A percentile compares a stretch with the other conserved stretches of the same genome.
Evolutionary conservation across 768 basidiomycete species (phyloP).

Genomic region (Asterophora lycoperdoides): DNA sequence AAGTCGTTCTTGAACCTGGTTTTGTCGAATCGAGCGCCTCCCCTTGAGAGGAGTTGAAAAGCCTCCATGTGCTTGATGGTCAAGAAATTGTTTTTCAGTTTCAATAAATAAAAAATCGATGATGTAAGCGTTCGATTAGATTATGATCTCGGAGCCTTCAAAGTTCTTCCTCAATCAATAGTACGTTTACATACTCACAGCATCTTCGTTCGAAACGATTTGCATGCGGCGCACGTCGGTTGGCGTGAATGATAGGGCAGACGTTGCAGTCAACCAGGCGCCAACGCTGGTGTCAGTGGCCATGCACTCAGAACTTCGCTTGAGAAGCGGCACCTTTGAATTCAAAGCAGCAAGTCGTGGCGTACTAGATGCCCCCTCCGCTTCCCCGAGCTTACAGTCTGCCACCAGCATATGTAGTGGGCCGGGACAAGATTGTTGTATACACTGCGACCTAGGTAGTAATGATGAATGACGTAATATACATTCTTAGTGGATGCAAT

Average conservation of each 20-base stretch:
- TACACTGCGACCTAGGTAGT: too few relatives aligned
- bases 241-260: constrained; percentile 56
- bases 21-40: constrained; percentile 81
- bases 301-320: constrained; percentile 48
- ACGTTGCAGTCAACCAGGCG: constrained; percentile 51
- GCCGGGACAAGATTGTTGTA: constrained; percentile 59
- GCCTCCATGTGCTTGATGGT: constrained; percentile 57
- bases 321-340: constrained; percentile 46
- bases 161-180: too few relatives aligned
- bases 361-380: background rate
- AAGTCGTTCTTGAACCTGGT: constrained; percentile 65
- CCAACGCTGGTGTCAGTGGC: constrained; percentile 53
- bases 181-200: too few relatives aligned
- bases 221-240: background rate
- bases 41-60: constrained; percentile 85
- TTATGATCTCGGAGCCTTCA: too few relatives aligned
- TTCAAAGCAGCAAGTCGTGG: constrained; percentile 44
- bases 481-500: too few relatives aligned
- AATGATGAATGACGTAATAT: too few relatives aligned
- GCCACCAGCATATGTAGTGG: constrained; percentile 49
- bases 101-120: background rate
- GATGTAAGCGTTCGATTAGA: constrained; percentile 7
- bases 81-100: background rate
- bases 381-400: background rate
- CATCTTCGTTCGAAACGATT: too few relatives aligned